phyloP scores from a whole-genome alignment of 2,329 filamentous ascomycete species.

The Microsporum ferrugineum region DNA sequence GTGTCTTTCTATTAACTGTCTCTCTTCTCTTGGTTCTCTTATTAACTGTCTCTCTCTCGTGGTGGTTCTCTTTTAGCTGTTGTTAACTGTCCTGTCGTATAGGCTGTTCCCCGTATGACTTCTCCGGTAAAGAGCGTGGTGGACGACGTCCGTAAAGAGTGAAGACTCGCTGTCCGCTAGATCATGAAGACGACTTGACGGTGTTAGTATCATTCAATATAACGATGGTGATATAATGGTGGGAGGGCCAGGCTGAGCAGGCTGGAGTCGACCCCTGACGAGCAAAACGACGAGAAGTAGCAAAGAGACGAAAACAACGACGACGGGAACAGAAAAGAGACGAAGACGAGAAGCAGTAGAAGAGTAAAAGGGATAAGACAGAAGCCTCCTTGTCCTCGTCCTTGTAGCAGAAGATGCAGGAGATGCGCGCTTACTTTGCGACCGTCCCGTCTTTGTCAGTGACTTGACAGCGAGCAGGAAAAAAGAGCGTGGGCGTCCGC shows the following conservation, averaged over 20 bases:
- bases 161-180: background rate
- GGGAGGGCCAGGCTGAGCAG: background rate
- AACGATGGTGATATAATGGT: background rate
- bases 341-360: background rate
- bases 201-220: background rate
- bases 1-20: background rate
- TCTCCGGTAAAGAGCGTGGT: background rate
- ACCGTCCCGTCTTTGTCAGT: background rate
- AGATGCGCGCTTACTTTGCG: background rate
- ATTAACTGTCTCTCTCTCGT: too few relatives aligned
- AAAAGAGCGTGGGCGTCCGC: background rate
- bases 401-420: background rate
- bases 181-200: background rate
- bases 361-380: background rate
- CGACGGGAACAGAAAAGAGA: background rate
- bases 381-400: background rate
- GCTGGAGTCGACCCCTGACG: background rate
- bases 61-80: background rate
- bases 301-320: background rate
- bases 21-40: too few relatives aligned
- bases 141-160: background rate
- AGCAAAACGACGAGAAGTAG: background rate
- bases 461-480: background rate
- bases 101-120: too few relatives aligned
- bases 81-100: too few relatives aligned